Evolutionary conservation across 257 asterid species (phyloP).

Genomic region (Asclepias syriaca): DNA sequence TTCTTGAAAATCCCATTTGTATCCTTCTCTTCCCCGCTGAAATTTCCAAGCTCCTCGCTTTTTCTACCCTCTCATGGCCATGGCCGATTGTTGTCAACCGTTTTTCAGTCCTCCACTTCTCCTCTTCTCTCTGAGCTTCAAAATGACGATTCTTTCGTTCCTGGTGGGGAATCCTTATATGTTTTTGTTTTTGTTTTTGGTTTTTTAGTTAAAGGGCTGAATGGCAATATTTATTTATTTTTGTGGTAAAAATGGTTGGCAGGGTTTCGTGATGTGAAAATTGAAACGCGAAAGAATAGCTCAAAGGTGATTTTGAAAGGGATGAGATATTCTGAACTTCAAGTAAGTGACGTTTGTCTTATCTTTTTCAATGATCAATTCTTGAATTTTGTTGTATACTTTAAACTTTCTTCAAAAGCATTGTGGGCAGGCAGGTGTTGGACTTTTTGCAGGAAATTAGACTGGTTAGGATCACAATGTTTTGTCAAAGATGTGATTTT

Average conservation of each 20-base stretch:
- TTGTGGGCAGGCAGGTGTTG: background rate
- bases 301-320: conserved; percentile 76
- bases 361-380: background rate
- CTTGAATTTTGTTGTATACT: background rate
- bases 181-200: too few species aligned
- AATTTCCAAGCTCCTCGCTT: background rate
- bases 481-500: background rate
- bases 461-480: background rate
- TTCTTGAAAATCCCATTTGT: background rate
- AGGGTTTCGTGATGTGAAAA: conserved; percentile 23
- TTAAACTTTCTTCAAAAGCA: background rate
- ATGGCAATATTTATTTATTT: background rate
- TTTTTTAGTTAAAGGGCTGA: background rate
- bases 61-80: conserved; percentile 2
- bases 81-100: conserved; percentile 11
- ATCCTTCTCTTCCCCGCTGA: conserved; percentile 4
- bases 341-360: conserved; percentile 31
- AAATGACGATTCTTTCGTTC: background rate
- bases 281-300: conserved; percentile 28
- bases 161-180: conserved; percentile 6
- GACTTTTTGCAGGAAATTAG: background rate
- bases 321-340: conserved; percentile 71
- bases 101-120: conserved; percentile 18
- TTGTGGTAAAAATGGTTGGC: conserved; percentile 13
- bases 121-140: conserved; percentile 9